Evolutionary conservation across 2,329 filamentous ascomycete species (phyloP).

Genomic region (Tolypocladium paradoxum): DNA sequence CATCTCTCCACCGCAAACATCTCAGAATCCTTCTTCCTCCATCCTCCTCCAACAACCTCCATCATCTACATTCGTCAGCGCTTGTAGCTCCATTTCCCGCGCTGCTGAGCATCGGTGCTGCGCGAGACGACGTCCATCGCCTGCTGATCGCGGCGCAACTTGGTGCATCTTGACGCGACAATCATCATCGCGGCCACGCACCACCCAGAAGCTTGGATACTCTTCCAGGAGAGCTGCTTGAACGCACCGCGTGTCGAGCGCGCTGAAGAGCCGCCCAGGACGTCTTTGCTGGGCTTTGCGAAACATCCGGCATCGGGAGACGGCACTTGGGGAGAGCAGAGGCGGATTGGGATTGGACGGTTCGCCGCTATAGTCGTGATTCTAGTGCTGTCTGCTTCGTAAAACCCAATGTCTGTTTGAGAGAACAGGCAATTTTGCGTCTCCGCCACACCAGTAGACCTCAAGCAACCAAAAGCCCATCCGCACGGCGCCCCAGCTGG

Average conservation of each 20-base stretch:
- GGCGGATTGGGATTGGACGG: constrained; percentile 1
- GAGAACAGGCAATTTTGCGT: constrained; percentile 12
- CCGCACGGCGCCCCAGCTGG: constrained; percentile 1
- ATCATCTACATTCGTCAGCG: neutral
- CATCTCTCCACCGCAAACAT: neutral
- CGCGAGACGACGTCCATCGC: neutral
- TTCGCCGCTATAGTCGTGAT: constrained; percentile 21
- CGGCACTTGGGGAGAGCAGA: neutral
- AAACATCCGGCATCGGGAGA: neutral
- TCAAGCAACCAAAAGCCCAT: constrained; percentile 8
- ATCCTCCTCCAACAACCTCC: neutral
- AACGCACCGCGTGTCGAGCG: neutral
- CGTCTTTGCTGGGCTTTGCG: neutral
- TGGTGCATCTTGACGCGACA: neutral
- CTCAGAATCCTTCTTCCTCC: neutral
- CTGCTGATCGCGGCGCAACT: neutral
- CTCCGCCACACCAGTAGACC: constrained; percentile 18
- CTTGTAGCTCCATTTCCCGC: neutral
- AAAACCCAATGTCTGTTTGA: constrained; percentile 19
- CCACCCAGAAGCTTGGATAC: neutral
- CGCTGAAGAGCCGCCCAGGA: neutral
- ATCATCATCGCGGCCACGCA: neutral
- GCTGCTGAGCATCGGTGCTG: neutral
- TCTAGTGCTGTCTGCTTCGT: constrained; percentile 20
- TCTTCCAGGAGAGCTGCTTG: neutral